Base-by-base conservation (phyloP, 2,329 filamentous ascomycete genomes). In the Pseudocercospora ulei region DNA sequence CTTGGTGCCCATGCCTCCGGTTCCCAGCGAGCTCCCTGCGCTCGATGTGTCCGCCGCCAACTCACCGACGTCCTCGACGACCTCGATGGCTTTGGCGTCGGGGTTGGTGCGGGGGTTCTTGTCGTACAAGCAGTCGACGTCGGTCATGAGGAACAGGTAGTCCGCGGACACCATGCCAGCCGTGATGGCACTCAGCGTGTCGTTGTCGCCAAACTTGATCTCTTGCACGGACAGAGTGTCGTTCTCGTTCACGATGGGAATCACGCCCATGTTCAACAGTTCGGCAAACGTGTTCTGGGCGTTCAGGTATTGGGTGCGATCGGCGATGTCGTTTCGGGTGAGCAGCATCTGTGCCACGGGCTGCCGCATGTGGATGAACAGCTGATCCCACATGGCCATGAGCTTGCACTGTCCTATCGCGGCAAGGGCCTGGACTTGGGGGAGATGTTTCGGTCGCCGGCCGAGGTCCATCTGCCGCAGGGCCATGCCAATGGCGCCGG, bases 171-270 rank as follows among this genome's bases (percentile, higher is more conserved):
- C 83, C 86, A 96, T 96, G 50, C 82, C 90, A 1, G 90, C 85
- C 0, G 90, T 94, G 53, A 98, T 95, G 41, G 90, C 90, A 7
- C 86, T 94, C 30, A 98, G 70, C 1, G 90, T 98, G 62, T 98
- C 90, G 55, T 98, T 98, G 69, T 98, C 90, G 51, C 90, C 90
- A 58, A 98, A 98, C 69, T 96, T 96, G 66, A 98, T 98, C 72
- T 98, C 90, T 58, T 88, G 83, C 49, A 98, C 90, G 14, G 87
- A 85, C 38, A 98, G 68, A 2, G 90, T 98, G 62, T 98, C 90
- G 62, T 98, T 98, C 65, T 98, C 90, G 56, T 98, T 98, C 48
- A 98, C 90, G 54, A 98, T 95, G 6, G 90, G 90, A 47, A 98
- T 92, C 16, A 96, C 88, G 1, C 87, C 87, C 80, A 95, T 90